Evolutionary conservation across 2,329 filamentous ascomycete species (phyloP).

Genomic region (Ramichloridium luteum): DNA sequence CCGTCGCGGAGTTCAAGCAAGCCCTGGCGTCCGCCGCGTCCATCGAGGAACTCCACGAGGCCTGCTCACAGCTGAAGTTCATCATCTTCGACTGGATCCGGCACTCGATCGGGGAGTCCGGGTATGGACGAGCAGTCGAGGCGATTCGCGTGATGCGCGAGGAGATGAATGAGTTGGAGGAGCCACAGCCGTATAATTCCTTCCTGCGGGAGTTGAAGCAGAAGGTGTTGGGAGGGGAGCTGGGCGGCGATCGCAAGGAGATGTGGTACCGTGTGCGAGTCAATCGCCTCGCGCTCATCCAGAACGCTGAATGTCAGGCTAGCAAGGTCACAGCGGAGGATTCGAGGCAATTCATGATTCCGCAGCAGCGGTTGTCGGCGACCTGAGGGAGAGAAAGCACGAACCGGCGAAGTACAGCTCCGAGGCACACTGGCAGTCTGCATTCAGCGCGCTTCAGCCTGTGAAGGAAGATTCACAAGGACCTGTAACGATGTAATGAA

Average conservation of each 20-base stretch:
- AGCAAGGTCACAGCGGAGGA: slow-evolving; percentile 59
- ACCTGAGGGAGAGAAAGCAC: too few species aligned
- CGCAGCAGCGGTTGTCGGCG: too few species aligned
- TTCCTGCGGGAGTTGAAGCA: slow-evolving; percentile 61
- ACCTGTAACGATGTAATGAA: too few species aligned
- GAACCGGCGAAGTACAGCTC: too few species aligned
- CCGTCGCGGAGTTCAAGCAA: slow-evolving; percentile 84
- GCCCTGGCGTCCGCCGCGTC: slow-evolving; percentile 49
- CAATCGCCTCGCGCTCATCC: slow-evolving; percentile 60
- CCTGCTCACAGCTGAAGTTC: slow-evolving; percentile 59
- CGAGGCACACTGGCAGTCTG: too few species aligned
- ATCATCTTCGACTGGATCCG: slow-evolving; percentile 59
- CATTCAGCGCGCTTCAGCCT: too few species aligned
- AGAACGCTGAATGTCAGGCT: slow-evolving; percentile 46
- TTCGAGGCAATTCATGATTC: slow-evolving; percentile 36
- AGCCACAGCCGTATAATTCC: slow-evolving; percentile 63
- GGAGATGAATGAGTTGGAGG: slow-evolving; percentile 62
- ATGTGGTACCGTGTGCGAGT: slow-evolving; percentile 68
- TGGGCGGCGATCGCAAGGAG: slow-evolving; percentile 66
- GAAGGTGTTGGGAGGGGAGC: slow-evolving; percentile 53
- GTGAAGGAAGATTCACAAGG: too few species aligned
- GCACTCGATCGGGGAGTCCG: slow-evolving; percentile 61
- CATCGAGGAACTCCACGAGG: slow-evolving; percentile 50
- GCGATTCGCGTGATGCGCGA: slow-evolving; percentile 66
- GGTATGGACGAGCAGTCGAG: slow-evolving; percentile 65